Base-by-base conservation (phyloP, 257 asterid genomes). In the Rauvolfia tetraphylla region DNA sequence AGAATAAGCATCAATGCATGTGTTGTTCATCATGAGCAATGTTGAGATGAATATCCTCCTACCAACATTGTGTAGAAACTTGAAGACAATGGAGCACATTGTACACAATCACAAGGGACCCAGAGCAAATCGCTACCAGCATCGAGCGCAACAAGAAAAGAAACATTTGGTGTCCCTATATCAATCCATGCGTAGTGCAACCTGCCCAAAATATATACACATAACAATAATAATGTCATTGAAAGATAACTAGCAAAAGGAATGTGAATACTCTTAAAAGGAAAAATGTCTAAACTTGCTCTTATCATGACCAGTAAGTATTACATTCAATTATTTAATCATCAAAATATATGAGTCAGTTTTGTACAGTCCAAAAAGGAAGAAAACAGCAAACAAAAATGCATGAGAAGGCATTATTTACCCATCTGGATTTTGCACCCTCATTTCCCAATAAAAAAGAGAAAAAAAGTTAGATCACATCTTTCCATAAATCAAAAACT, bases 121-220 rank as follows among this genome's bases (percentile, higher is more conserved):
- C 98, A 92, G 53, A 90, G 81, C 85, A 85, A 78, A 85, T 92
- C 96, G 75, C 98, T 92, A 67, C 97, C 97, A 41, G 97, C 82
- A 89, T 92, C 98, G 89, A 92, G 73, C 15, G 94, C 98, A 62
- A 92, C 94, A 2, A 92, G 92, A 80, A 92, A 92, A 56, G 97
- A 90, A 68, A 76, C 83, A 84, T 82, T 89, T 74, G 98, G 98
- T 25, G 87, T 88, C 72, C 98, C 98, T 71, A 92, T 83, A 65
- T 91, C 94, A 71, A 92, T 82, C 98, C 97, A 92, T 20, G 88
- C 79, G 77, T 92, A 92, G 78, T 92, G 96, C 87, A 92, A 82
- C 98, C 97, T 92, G 94, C 72, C 14, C 4, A 31, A 49, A 38
- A 13, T 5, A 1, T 3, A 34, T 8, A 20, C 10, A 17, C 9